Base-by-base conservation (phyloP, 2,329 filamentous ascomycete species). In the Penicillium sp. region DNA sequence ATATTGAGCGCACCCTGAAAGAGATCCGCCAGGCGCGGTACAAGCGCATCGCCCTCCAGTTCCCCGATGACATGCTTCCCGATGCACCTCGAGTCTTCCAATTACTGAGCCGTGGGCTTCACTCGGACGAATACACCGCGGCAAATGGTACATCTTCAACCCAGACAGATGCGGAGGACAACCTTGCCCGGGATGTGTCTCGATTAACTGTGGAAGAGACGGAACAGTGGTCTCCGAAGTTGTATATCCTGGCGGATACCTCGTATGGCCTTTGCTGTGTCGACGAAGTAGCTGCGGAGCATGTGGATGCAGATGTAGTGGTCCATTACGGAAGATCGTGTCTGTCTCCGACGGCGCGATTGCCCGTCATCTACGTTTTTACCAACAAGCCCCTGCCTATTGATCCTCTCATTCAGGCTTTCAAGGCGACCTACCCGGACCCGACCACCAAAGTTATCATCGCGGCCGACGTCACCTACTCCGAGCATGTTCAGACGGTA, bases 261-360 rank as follows among this genome's bases (percentile, higher is more conserved):
- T 96, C 93, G 2, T 99, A 97, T 73, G 95, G 94, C 54, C 87
- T 93, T 0, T 99, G 94, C 74, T 99, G 94, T 66, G 92, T 97
- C 16, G 94, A 99, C 66, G 94, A 99, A 75, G 87, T 97, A 38
- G 94, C 94, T 0, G 94, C 94, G 2, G 92, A 99, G 70, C 94
- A 99, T 70, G 88, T 90, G 15, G 82, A 90, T 64, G 92, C 94
- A 6, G 88, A 97, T 56, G 89, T 91, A 0, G 89, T 97, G 1
- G 87, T 99, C 13, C 94, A 99, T 70, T 99, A 97, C 64, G 94
- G 94, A 3, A 82, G 94, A 47, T 88, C 93, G 0, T 99, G 94
- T 67, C 79, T 99, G 23, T 96, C 91, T 7, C 93, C 93, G 0
- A 95, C 93, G 0, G 88, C 89, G 10, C 80, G 91, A 50, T 75